A percentile compares a stretch with the other conserved stretches of the same genome.
Evolutionary conservation across 2,329 filamentous ascomycete species (phyloP).

Genomic region (Colletotrichum orchidophilum): DNA sequence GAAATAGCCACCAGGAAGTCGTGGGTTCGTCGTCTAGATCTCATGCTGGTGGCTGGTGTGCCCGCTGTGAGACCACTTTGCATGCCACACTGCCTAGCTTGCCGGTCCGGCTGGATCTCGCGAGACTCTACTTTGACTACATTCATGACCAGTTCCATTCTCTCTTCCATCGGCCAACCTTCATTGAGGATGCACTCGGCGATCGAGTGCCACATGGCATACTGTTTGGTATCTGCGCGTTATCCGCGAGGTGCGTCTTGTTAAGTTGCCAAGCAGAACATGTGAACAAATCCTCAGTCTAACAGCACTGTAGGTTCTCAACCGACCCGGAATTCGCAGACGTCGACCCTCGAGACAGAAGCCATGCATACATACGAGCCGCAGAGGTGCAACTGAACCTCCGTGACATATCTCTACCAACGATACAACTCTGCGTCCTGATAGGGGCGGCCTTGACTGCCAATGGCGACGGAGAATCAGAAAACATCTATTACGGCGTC

Average conservation of each 20-base stretch:
- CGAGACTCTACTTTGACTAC: constrained; percentile 45
- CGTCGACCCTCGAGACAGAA: constrained; percentile 36
- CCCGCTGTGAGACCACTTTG: constrained; percentile 18
- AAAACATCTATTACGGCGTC: constrained; percentile 49
- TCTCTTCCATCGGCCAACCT: constrained; percentile 44
- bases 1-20: neutral
- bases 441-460: constrained; percentile 46
- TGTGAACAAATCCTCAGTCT: neutral
- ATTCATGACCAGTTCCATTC: constrained; percentile 48
- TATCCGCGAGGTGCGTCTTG: constrained; percentile 37
- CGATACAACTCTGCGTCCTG: constrained; percentile 50
- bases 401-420: constrained; percentile 46
- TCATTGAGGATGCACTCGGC: constrained; percentile 37
- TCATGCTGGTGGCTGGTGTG: constrained; percentile 15
- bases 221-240: constrained; percentile 39
- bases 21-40: constrained; percentile 14
- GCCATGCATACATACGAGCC: constrained; percentile 35
- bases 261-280: neutral
- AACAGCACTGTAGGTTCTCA: constrained; percentile 36
- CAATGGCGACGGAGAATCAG: constrained; percentile 46
- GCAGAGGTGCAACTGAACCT: constrained; percentile 43
- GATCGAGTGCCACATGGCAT: constrained; percentile 37
- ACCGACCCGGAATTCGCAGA: constrained; percentile 34
- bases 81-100: constrained; percentile 33
- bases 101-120: constrained; percentile 37